Conservation (phyloP, 352 stramenopile genomes). For the Phytophthora multivora region DNA sequence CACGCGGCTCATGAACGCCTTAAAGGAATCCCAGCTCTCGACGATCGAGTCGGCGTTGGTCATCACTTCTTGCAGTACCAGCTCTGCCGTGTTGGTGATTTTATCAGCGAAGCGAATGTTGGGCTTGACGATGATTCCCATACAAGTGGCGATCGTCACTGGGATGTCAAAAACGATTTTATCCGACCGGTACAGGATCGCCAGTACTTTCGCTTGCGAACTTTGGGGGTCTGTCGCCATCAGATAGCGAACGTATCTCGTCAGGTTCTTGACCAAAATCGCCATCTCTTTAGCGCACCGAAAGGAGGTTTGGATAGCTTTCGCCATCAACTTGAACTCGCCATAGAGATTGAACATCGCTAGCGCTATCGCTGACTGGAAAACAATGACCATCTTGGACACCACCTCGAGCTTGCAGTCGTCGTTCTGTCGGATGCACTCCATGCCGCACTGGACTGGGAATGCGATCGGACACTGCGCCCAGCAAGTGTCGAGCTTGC, state of each 20-base stretch:
- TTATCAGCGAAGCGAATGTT: conserved; percentile 13
- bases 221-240: conserved; percentile 25
- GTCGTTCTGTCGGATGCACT: conserved; percentile 48
- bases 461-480: conserved; percentile 45
- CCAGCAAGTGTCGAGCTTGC: conserved; percentile 45
- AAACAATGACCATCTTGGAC: conserved; percentile 33
- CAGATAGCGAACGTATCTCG: conserved; percentile 23
- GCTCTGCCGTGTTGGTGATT: conserved; percentile 28
- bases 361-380: conserved; percentile 26
- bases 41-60: conserved; percentile 26
- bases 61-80: conserved; percentile 32
- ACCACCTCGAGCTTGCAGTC: conserved; percentile 40
- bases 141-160: conserved; percentile 36
- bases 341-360: conserved; percentile 39
- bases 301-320: conserved; percentile 13
- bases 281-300: conserved; percentile 35
- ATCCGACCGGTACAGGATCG: conserved; percentile 39
- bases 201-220: conserved; percentile 31
- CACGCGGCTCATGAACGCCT: conserved; percentile 14
- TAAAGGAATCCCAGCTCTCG: conserved; percentile 11
- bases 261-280: conserved; percentile 25
- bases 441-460: conserved; percentile 50
- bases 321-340: conserved; percentile 14
- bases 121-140: conserved; percentile 20
- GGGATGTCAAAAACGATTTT: conserved; percentile 43